These are phyloP conservation scores for Beauveria asiatica DNA, from an alignment of 2,329 filamentous ascomycete species.

Conservation along the genomic window DNA sequence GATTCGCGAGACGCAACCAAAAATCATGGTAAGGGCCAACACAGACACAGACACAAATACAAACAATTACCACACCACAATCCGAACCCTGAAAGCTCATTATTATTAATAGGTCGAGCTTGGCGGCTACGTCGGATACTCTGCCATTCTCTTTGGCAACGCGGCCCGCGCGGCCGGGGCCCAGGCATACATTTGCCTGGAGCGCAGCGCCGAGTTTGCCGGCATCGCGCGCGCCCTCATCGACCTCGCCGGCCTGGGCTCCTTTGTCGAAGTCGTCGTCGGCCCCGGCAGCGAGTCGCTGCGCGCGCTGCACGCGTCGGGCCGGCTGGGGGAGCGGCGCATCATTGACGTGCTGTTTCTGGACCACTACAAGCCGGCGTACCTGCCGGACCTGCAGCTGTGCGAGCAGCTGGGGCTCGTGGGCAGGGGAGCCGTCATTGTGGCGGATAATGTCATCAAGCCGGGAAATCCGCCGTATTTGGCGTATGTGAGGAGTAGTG, in stretches of 20 bases:
- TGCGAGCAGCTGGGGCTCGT: conserved; percentile 64
- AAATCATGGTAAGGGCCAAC: conserved; percentile 45
- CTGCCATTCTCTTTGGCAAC: conserved; percentile 64
- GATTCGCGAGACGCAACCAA: conserved; percentile 57
- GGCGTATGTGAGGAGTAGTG: conserved; percentile 58
- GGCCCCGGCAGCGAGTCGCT: conserved; percentile 61
- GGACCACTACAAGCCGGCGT: conserved; percentile 73
- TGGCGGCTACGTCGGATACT: conserved; percentile 77
- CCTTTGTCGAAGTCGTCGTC: conserved; percentile 61
- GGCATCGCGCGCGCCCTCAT: conserved; percentile 61
- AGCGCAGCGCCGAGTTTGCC: conserved; percentile 65
- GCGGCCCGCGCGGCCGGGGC: conserved; percentile 57
- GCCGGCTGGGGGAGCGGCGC: conserved; percentile 38
- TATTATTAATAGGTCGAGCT: conserved; percentile 49
- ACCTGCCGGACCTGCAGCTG: conserved; percentile 65
- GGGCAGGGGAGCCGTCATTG: conserved; percentile 51
- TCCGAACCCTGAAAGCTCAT: not conserved
- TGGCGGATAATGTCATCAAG: conserved; percentile 63
- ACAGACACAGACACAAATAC: too few species aligned
- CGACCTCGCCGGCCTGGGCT: conserved; percentile 63
- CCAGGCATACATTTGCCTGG: conserved; percentile 60
- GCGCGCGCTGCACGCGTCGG: conserved; percentile 45
- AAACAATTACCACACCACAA: not conserved
- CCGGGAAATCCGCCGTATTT: conserved; percentile 64
- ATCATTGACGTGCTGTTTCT: conserved; percentile 71